Evolutionary conservation across 768 basidiomycete genomes (phyloP), one percentile per base, ranked within the genome.

Genomic region (Agrocybe pediades): DNA sequence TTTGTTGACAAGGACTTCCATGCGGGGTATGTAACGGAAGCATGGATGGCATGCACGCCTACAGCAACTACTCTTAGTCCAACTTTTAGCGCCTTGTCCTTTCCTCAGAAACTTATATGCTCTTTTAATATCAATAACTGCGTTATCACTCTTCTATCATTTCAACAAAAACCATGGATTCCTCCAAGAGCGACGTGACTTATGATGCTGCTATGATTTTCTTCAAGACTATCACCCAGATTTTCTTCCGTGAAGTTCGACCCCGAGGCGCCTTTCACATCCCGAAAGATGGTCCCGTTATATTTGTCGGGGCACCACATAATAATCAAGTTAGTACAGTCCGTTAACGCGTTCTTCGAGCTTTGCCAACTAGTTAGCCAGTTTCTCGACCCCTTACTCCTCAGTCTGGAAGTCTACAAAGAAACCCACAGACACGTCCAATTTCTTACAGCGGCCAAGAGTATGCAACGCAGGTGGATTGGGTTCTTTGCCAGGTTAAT

Each of bases 241-340:
- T 98, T 61, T 98, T 98, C 80, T 98, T 98, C 76, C 79, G 96
- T 60, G 96, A 98, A 74, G 87, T 98, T 63, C 82, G 96, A 54
- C 92, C 95, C 3, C 79, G 96, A 69, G 92, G 96, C 46, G 90
- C 95, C 27, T 98, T 90, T 81, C 92, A 97, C 68, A 92, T 98
- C 54, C 96, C 96, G 21, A 80, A 80, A 53, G 82, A 91, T 53
- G 96, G 94, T 0, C 91, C 96, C 2, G 84, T 96, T 49, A 92
- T 98, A 59, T 95, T 97, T 69, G 93, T 93, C 45, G 93, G 82
- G 40, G 95, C 92, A 9, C 95, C 95, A 39, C 95, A 98, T 70
- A 85, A 87, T 64, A 97, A 97, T 69, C 92, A 95, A 74, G 92
- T 87, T 63, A 53, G 62, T 64, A 39, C 41, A 52, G 25, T 55